These are phyloP conservation scores for Nakazawaea pomicola DNA, from an alignment of 805 yeast species.

Conservation along the genomic window DNA sequence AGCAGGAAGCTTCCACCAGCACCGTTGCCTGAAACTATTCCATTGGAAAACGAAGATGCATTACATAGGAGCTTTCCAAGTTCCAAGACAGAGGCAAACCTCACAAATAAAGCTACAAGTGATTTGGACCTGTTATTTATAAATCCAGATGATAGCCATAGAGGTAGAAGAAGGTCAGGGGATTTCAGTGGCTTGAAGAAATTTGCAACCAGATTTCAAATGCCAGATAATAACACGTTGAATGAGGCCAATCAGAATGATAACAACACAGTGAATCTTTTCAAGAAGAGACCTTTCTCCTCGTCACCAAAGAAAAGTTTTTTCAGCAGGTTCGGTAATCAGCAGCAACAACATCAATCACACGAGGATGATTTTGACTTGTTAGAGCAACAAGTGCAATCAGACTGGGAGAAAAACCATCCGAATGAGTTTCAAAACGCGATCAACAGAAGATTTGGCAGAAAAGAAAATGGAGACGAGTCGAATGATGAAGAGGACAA, in stretches of 20 bases:
- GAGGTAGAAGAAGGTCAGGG: slow-evolving; percentile 2
- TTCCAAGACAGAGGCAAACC: neutral
- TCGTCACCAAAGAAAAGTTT: slow-evolving; percentile 11
- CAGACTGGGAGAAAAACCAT: slow-evolving; percentile 22
- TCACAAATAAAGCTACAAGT: neutral
- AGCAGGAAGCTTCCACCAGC: slow-evolving; percentile 1
- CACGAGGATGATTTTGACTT: slow-evolving; percentile 25
- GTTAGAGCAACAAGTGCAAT: slow-evolving; percentile 28
- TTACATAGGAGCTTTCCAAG: neutral
- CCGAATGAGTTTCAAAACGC: slow-evolving; percentile 12
- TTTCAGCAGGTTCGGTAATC: slow-evolving; percentile 8
- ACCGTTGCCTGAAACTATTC: slow-evolving; percentile 10
- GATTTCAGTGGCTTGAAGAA: slow-evolving; percentile 9
- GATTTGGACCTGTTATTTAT: slow-evolving; percentile 1
- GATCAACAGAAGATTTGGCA: slow-evolving; percentile 7
- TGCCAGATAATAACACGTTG: no score
- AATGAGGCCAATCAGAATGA: no score
- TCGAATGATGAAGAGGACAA: slow-evolving; percentile 8
- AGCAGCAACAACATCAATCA: slow-evolving; percentile 12
- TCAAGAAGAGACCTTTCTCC: slow-evolving; percentile 5
- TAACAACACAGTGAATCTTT: neutral
- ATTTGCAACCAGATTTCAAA: slow-evolving; percentile 8
- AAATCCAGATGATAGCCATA: neutral
- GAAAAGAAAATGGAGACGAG: neutral
- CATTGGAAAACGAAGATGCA: slow-evolving; percentile 1